Evolutionary conservation across 306 rosid genomes (phyloP), one percentile per base, ranked within the genome.

Genomic region (Rosa chinensis): DNA sequence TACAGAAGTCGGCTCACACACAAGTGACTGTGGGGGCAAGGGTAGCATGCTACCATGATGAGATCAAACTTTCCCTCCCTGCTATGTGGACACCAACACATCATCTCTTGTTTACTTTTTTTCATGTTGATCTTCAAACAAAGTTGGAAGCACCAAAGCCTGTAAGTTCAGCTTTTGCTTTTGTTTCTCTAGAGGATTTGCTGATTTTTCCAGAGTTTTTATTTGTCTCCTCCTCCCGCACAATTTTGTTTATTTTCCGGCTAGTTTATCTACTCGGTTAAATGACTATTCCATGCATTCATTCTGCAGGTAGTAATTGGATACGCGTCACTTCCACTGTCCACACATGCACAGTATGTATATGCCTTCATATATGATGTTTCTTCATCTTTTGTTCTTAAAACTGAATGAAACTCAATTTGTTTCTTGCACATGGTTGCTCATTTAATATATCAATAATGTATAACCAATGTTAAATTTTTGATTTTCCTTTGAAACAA

Each of bases 111-210:
- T 95, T 95, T 85, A 90, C 98, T 25, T 91, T 95, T 77, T 93
- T 82, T 82, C 97, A 95, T 84, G 90, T 95, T 71, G 99, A 95
- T 82, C 87, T 95, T 81, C 99, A 95, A 86, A 92, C 99, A 73
- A 95, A 95, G 82, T 79, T 86, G 79, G 99, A 95, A 86, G 93
- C 97, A 81, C 99, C 98, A 64, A 93, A 90, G 84, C 98, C 99
- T 23, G 99, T 95, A 81, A 78, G 90, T 83, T 84, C 39, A 44
- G 44, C 23, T 17, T 73, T 80, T 74, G 49, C 70, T 23, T 52
- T 21, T 78, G 32, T 76, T 81, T 83, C 43, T 56, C 73, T 49
- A 61, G 21, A 64, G 23, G 44, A 42, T 66, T 79, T 84, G 63
- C 9, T 78, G 78, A 43, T 47, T 79, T 75, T 78, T 52, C 28